Percentiles rank a stretch among this genome's conserved stretches.
Conservation (phyloP, 306 rosid species). For the Castanea sativa region DNA sequence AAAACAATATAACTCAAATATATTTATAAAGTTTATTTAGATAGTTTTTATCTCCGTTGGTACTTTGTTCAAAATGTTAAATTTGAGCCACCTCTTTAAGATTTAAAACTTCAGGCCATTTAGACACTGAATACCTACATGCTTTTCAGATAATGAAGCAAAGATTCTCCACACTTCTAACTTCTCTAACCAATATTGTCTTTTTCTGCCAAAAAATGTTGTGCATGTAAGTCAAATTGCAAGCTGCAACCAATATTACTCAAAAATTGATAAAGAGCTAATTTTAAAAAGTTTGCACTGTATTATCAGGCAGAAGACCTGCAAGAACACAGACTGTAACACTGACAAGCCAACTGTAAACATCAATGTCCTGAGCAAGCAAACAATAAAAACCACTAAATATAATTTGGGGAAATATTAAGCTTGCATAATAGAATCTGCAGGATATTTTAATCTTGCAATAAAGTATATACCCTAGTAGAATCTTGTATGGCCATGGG, state of each 20-base stretch:
- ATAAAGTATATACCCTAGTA: constrained; percentile 58
- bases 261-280: not conserved
- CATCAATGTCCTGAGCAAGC: not conserved
- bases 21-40: not conserved
- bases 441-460: not conserved
- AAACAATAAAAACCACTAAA: not conserved
- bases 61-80: not conserved
- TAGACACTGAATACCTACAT: no score
- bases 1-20: not conserved
- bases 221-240: constrained; percentile 9
- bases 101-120: not conserved
- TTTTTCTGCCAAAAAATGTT: not conserved
- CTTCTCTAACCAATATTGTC: not conserved
- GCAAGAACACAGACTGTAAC: not conserved
- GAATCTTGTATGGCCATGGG: constrained; percentile 88
- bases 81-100: not conserved
- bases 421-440: not conserved
- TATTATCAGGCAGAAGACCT: not conserved
- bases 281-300: not conserved
- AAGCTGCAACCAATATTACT: constrained; percentile 16
- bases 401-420: not conserved
- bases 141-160: no score
- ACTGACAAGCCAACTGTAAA: not conserved
- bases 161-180: not conserved
- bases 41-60: not conserved